Evolutionary conservation across 2,329 filamentous ascomycete species (phyloP).

Genomic region (Sclerotinia glacialis): DNA sequence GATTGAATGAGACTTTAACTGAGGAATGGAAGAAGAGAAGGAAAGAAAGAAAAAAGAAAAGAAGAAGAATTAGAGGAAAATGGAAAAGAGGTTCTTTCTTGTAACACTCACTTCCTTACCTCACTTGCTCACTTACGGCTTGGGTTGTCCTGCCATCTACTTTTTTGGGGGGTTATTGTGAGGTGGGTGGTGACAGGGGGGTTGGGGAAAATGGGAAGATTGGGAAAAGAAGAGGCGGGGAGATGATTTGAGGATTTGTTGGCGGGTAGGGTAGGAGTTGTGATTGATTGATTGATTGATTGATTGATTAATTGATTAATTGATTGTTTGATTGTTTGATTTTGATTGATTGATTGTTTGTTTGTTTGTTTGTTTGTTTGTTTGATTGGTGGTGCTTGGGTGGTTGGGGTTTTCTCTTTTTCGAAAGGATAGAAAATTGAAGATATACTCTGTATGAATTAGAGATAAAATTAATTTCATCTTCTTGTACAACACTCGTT

Average conservation of each 20-base stretch:
- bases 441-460: too few species aligned
- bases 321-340: too few species aligned
- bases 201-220: neutral
- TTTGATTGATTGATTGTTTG: too few species aligned
- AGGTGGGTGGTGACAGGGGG: neutral
- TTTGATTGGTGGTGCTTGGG: too few species aligned
- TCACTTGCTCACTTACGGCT: neutral
- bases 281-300: too few species aligned
- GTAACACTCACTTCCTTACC: neutral
- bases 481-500: neutral
- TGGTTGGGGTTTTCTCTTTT: too few species aligned
- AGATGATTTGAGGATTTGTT: neutral
- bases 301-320: too few species aligned
- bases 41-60: neutral
- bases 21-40: slow-evolving; percentile 14
- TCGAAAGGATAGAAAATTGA: too few species aligned
- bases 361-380: too few species aligned
- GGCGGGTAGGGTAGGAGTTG: too few species aligned
- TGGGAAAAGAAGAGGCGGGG: slow-evolving; percentile 5
- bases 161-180: slow-evolving; percentile 18
- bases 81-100: slow-evolving; percentile 4
- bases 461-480: too few species aligned
- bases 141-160: slow-evolving; percentile 27
- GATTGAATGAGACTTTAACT: neutral
- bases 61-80: neutral